Evolutionary conservation across 1,139 yeast genomes (phyloP).

Genomic region (Saccharomycopsis hybrid): DNA sequence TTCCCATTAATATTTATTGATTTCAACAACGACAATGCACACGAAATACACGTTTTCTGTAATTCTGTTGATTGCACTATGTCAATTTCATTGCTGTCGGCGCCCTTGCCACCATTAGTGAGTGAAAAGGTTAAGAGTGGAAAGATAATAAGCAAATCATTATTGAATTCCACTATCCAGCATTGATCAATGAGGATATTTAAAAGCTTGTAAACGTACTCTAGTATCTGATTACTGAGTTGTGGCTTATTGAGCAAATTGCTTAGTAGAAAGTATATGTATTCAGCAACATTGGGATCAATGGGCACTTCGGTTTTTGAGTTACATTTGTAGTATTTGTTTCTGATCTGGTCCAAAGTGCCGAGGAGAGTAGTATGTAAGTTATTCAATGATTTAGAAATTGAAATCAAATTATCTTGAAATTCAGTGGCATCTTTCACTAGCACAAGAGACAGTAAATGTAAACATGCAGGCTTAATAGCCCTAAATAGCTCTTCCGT

Average conservation of each 20-base stretch:
- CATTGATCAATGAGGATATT: conserved; percentile 8
- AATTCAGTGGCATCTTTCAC: not conserved
- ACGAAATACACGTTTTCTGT: conserved; percentile 1
- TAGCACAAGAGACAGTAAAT: not conserved
- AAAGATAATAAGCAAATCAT: conserved; percentile 5
- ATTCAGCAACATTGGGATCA: conserved; percentile 5
- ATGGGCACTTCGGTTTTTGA: conserved; percentile 2
- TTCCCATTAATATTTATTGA: conserved; percentile 3
- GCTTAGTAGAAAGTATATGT: conserved; percentile 6
- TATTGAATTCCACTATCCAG: conserved; percentile 8
- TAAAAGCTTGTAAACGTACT: conserved; percentile 9
- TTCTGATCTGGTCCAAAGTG: conserved; percentile 1
- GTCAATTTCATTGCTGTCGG: not conserved
- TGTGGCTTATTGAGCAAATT: conserved; percentile 1
- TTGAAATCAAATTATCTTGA: not conserved
- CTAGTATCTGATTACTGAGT: not conserved
- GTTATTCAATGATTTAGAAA: not conserved
- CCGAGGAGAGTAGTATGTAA: not conserved
- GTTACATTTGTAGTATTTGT: not conserved
- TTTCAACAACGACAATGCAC: conserved; percentile 3
- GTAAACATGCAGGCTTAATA: conserved; percentile 2
- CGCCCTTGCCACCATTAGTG: not conserved
- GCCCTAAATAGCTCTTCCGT: conserved; percentile 1
- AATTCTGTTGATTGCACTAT: conserved; percentile 1
- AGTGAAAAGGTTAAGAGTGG: conserved; percentile 10